phyloP scores from a whole-genome alignment of 2,329 filamentous ascomycete species.

The Neonectria hederae region DNA sequence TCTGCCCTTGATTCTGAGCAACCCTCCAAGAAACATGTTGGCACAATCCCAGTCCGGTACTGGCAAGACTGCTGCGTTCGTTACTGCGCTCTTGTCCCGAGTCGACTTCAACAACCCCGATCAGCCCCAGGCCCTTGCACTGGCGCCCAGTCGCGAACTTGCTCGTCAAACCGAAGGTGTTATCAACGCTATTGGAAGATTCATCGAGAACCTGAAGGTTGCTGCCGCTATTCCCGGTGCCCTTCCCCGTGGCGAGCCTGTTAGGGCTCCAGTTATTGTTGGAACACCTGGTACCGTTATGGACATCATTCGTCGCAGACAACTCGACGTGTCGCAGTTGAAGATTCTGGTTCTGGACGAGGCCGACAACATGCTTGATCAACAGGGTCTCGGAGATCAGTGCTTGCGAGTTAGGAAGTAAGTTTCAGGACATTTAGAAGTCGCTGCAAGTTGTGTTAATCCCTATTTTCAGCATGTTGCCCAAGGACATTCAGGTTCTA shows the following conservation, averaged over 20 bases:
- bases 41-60: slow-evolving; percentile 99
- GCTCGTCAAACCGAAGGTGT: slow-evolving; percentile 94
- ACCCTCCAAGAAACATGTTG: slow-evolving; percentile 94
- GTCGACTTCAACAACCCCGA: slow-evolving; percentile 76
- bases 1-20: slow-evolving; percentile 83
- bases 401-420: slow-evolving; percentile 89
- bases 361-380: slow-evolving; percentile 98
- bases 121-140: slow-evolving; percentile 84
- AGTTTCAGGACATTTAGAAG: slow-evolving; percentile 4
- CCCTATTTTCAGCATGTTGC: slow-evolving; percentile 68
- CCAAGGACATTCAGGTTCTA: slow-evolving; percentile 81
- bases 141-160: slow-evolving; percentile 93
- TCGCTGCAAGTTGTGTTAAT: slow-evolving; percentile 43
- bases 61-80: slow-evolving; percentile 96
- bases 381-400: slow-evolving; percentile 94
- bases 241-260: slow-evolving; percentile 71
- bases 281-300: slow-evolving; percentile 94
- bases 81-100: slow-evolving; percentile 88
- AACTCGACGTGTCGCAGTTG: slow-evolving; percentile 76
- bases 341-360: slow-evolving; percentile 92
- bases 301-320: slow-evolving; percentile 81
- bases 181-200: slow-evolving; percentile 83
- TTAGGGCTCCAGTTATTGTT: slow-evolving; percentile 83
- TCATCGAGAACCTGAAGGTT: slow-evolving; percentile 78
- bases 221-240: slow-evolving; percentile 85